Conservation (phyloP, 2,329 filamentous ascomycete genomes). For the Monilinia fructigena region DNA sequence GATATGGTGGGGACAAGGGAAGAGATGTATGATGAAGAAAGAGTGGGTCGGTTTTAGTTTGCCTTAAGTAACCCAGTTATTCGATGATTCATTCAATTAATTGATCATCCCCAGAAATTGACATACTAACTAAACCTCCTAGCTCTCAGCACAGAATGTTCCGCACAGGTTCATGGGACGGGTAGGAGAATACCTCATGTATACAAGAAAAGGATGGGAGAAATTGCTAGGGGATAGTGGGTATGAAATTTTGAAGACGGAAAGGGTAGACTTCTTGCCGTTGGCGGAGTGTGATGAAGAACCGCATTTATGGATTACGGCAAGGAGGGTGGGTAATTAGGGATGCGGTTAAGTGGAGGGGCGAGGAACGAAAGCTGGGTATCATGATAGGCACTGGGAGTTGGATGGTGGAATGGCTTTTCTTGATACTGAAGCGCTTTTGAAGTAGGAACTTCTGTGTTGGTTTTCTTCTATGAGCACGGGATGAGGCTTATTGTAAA, state of each 20-base stretch:
- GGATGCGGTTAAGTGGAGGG: not conserved
- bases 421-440: too few relatives aligned
- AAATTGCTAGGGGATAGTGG: not conserved
- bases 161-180: not conserved
- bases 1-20: not conserved
- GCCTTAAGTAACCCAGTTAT: not conserved
- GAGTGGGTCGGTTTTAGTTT: not conserved
- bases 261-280: not conserved
- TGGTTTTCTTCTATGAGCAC: too few relatives aligned
- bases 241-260: constrained; percentile 1
- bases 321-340: not conserved
- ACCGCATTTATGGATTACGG: not conserved
- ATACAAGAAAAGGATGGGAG: not conserved
- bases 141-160: not conserved
- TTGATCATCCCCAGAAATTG: not conserved
- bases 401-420: not conserved
- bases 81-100: not conserved
- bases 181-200: not conserved
- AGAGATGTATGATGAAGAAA: not conserved
- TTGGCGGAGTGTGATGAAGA: not conserved
- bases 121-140: not conserved
- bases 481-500: too few relatives aligned
- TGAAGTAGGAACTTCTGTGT: too few relatives aligned
- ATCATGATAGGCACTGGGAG: too few relatives aligned
- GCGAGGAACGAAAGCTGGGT: not conserved